Base-by-base conservation (phyloP, 768 basidiomycete species). In the Russula abietina region DNA sequence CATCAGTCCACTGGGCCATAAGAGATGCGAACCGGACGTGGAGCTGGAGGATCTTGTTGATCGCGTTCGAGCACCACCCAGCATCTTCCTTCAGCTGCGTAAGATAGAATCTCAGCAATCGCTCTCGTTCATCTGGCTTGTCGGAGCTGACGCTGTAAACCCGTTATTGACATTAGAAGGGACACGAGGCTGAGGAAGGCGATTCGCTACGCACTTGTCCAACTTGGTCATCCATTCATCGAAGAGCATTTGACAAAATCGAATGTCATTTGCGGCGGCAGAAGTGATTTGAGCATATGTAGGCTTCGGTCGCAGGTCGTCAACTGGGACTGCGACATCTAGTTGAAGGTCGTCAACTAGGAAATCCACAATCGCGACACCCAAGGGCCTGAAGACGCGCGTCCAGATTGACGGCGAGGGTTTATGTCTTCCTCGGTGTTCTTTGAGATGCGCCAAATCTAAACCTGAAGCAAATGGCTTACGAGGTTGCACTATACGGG, bases 181-280 rank as follows among this genome's bases (percentile, higher is more conserved):
- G 33, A 6, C 48, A 56, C 54, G 39, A 30, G 38, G 39, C 16
- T 9, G 22, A 28, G 14, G 0, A 4, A 45, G 46, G 45, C n/a
- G 46, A 32, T 36, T 43, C 12, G 41, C 24, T 43, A 48, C 54
- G 30, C 11, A 64, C 63, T 64, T 64, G 53, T 64, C 54, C 17
- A 60, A 41, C 8, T 51, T 48, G 24, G 32, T 32, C n/a, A 48
- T 14, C 63, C 63, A 64, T 41, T 54, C n/a, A 36, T 64, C 54
- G 22, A 64, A 64, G 19, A 64, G n/a, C 28, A 60, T 41, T 39
- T 33, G 38, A n/a, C 62, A 59, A 28, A 64, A 33, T 22, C 62
- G 62, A 39, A 64, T 64, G 53, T 64, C 54, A 12, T 50, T 45
- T 19, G 43, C 58, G 39, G 62, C 58, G 26, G 39, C 26, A 24